Conservation (phyloP, 768 basidiomycete genomes). For the Termitomyces titanicus region DNA sequence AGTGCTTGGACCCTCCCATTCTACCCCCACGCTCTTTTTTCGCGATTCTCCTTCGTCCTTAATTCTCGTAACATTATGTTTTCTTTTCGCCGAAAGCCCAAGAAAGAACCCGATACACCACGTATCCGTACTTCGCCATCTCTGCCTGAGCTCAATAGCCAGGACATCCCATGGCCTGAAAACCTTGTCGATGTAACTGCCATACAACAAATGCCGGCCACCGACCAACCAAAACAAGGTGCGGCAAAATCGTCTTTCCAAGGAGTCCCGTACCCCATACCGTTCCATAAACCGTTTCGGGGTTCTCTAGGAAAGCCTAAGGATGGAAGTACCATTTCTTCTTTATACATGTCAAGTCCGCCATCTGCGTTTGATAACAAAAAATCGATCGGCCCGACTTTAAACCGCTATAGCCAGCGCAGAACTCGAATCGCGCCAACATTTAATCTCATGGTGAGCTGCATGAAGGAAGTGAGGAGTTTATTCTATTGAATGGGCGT, state of each 20-base stretch:
- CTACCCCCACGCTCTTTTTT: conserved; percentile 16
- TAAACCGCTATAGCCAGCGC: conserved; percentile 57
- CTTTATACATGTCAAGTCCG: conserved; percentile 62
- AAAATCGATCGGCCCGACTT: conserved; percentile 36
- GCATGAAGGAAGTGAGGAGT: background rate
- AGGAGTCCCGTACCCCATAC: conserved; percentile 52
- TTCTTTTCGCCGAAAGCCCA: conserved; percentile 69
- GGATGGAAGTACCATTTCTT: conserved; percentile 55
- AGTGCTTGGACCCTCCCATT: conserved; percentile 6
- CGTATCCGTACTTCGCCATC: conserved; percentile 74
- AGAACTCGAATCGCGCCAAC: conserved; percentile 66
- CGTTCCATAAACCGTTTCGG: conserved; percentile 85
- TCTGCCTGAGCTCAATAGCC: conserved; percentile 70
- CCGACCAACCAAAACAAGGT: conserved; percentile 50
- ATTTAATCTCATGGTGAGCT: conserved; percentile 80
- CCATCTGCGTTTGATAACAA: conserved; percentile 62
- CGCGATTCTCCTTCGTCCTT: conserved; percentile 13
- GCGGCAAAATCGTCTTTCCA: conserved; percentile 68
- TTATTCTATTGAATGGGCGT: background rate
- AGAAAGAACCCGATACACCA: conserved; percentile 42
- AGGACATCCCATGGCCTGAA: conserved; percentile 83
- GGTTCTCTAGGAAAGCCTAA: conserved; percentile 41
- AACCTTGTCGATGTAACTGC: conserved; percentile 72
- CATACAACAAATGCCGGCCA: conserved; percentile 46
- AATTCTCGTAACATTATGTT: conserved; percentile 50